Evolutionary conservation across 305 asterid species (phyloP), one percentile per base, ranked within the genome.

Genomic region (Caryopteris hybrid): DNA sequence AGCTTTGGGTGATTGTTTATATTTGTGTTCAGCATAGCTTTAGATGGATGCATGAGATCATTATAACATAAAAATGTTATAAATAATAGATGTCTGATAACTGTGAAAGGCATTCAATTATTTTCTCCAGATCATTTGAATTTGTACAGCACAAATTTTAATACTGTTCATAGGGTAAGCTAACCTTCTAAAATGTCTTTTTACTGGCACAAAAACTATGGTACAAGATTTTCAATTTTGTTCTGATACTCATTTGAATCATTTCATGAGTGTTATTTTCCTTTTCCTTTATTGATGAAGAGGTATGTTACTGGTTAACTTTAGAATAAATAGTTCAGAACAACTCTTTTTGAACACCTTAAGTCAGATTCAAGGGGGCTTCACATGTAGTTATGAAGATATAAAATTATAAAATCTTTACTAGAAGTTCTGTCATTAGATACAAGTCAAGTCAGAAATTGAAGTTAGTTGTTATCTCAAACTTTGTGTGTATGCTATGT

Each of bases 131-230:
- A 14, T 51, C 36, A 14, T 51, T 50, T 52, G 53, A 66, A 23
- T 21, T 50, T 20, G 51, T 31, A 27, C 22, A 13, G 23, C 64
- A 34, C 29, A 16, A 9, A 4, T 57, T 18, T 34, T 57, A 18
- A 17, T 34, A 17, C 14, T 33, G 62, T 33, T 55, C 61, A 14
- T 29, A 14, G 14, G 22, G 31, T 54, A 63, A 16, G 65, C 13
- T 29, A 43, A 50, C 53, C 33, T 48, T 29, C 46, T 45, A 48
- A 27, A 62, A 29, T 59, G 65, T 48, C 17, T 33, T 48, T 73
- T 48, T 55, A 21, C 69, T 31, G 75, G 69, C 27, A n/a, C 68
- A 47, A 61, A 56, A 23, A 52, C 54, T 9, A 11, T 25, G 67
- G 36, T 52, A 18, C 25, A 6, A 66, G 14, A 31, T 64, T 51